These are phyloP conservation scores for Xylaria hypoxylon DNA, from an alignment of 2,329 filamentous ascomycete species.

Conservation along the genomic window DNA sequence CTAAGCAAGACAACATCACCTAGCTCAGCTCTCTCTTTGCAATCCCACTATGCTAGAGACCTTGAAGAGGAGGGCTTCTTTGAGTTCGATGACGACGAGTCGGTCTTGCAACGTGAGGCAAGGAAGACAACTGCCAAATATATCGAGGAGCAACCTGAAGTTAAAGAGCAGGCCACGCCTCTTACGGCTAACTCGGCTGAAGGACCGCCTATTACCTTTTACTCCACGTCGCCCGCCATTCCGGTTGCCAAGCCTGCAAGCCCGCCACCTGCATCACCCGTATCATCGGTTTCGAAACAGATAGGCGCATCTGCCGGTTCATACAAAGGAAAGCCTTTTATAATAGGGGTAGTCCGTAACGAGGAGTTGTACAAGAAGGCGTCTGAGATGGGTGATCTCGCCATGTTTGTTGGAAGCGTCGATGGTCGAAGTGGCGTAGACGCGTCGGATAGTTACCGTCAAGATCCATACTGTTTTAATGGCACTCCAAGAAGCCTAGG, in stretches of 20 bases:
- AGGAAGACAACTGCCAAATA: conserved; percentile 45
- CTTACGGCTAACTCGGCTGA: conserved; percentile 35
- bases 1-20: conserved; percentile 17
- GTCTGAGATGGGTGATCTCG: conserved; percentile 61
- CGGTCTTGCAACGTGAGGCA: conserved; percentile 34
- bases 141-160: conserved; percentile 53
- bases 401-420: conserved; percentile 65
- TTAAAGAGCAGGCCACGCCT: conserved; percentile 40
- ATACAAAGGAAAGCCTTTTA: conserved; percentile 65
- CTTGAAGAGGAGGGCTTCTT: conserved; percentile 58
- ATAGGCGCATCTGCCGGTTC: conserved; percentile 60
- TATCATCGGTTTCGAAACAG: conserved; percentile 43
- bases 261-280: conserved; percentile 50
- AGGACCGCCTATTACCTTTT: conserved; percentile 47
- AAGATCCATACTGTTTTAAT: conserved; percentile 53
- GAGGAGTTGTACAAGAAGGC: conserved; percentile 62
- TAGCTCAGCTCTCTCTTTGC: not conserved
- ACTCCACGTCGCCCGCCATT: conserved; percentile 60
- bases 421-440: conserved; percentile 64
- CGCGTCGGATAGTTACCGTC: conserved; percentile 59
- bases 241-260: conserved; percentile 52
- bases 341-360: conserved; percentile 64
- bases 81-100: conserved; percentile 56
- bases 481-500: conserved; percentile 62
- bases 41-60: not conserved